Base-by-base conservation (phyloP, 1,139 yeast species). In the Pneumocystis jirovecii region DNA sequence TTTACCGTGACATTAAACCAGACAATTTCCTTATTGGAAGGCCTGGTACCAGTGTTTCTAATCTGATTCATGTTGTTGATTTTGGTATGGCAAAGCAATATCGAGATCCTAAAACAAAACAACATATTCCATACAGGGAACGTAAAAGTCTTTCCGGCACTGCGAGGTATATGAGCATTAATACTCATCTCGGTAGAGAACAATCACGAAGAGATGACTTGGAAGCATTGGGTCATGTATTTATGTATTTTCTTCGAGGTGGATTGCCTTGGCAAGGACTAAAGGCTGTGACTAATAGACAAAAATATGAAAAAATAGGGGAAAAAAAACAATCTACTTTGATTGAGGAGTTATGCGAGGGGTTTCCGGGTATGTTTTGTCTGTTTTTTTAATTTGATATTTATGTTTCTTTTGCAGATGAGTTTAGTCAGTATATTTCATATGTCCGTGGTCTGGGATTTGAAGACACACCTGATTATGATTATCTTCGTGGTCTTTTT, bases 241-340 rank as follows among this genome's bases (percentile, higher is more conserved):
- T 93, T 73, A 89, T 93, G 72, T 93, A 93, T 78, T 93, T 93
- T 75, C 85, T 96, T 76, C 84, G 96, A 69, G 98, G 98, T 59
- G 88, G 95, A 31, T 81, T 93, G 73, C 98, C 98, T 65, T 93
- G 98, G 98, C 98, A 93, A 78, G 98, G 98, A 17, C 83, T 93
- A 72, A 90, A 90, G 76, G 98, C 98, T 44, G 95, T 93, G 62
- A 90, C 97, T 21, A 93, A 93, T 79, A 86, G 96, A 77, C 97
- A 88, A 74, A 93, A 93, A 76, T 93, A 93, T 76, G 97, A 93
- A 76, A 91, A 90, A 75, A 93, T 93, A 76, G 97, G 97, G 68
- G 93, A 89, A 73, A 91, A 91, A 76, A 91, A 91, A 77, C 89
- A 90, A 76, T 83, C 93, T 12, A 87, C 96, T 17, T 84, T 87